A percentile compares a stretch with the other conserved stretches of the same genome.
These are phyloP conservation scores for Hemileccinum rubropunctum DNA, from an alignment of 768 basidiomycete genomes.

Conservation along the genomic window DNA sequence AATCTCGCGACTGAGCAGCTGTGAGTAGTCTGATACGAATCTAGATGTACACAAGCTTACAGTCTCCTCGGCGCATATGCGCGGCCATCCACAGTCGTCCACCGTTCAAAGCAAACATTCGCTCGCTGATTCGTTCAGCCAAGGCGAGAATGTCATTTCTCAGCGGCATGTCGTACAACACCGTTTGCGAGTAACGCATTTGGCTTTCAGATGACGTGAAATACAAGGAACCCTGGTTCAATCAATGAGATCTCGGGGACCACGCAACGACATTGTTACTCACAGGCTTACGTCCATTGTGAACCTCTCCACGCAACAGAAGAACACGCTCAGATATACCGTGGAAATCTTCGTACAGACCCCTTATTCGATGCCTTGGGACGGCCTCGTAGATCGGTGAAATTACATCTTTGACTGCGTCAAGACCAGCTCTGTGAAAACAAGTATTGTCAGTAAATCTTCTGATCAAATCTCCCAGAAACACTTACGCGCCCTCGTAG, in stretches of 20 bases:
- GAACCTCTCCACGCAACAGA: conserved; percentile 39
- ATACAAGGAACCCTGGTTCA: conserved; percentile 29
- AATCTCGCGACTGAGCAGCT: conserved; percentile 21
- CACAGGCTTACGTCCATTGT: conserved; percentile 39
- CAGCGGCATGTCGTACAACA: conserved; percentile 31
- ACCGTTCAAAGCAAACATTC: conserved; percentile 27
- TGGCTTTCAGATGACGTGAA: conserved; percentile 33
- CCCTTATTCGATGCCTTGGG: conserved; percentile 33
- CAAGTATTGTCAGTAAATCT: background rate
- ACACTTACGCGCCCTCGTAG: conserved; percentile 40
- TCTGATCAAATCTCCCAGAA: background rate
- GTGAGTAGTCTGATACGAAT: background rate
- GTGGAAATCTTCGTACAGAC: conserved; percentile 39
- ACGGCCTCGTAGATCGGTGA: conserved; percentile 34
- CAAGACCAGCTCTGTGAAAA: conserved; percentile 34
- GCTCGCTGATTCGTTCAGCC: conserved; percentile 28
- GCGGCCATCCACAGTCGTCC: conserved; percentile 43
- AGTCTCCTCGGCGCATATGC: conserved; percentile 46
- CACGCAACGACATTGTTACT: background rate
- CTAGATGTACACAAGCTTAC: conserved; percentile 21
- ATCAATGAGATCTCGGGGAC: background rate
- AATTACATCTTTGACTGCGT: conserved; percentile 38
- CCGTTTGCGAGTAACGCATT: conserved; percentile 28
- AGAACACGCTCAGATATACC: conserved; percentile 35
- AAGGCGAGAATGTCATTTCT: conserved; percentile 25